Base-by-base conservation (phyloP, 371 early-diverging fungal species). In the Mortierella sp. region DNA sequence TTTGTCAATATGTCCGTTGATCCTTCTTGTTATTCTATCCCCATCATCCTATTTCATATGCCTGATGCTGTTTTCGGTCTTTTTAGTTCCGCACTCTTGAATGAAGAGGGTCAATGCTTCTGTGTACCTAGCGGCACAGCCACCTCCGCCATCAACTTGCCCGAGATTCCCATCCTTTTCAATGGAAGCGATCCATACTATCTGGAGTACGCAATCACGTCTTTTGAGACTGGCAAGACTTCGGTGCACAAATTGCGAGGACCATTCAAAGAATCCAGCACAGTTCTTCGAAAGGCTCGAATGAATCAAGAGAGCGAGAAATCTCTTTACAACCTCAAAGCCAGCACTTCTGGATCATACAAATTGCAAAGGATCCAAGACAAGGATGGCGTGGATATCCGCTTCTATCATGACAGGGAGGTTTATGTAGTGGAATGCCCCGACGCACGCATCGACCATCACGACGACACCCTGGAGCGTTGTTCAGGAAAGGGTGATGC, bases 401-500 rank as follows among this genome's bases (percentile, higher is more conserved):
- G 67, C 2, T 66, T 67, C 43, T 54, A 61, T 25, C 61, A 62
- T 25, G 62, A 57, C 41, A 71, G 40, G 45, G 73, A 72, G 31
- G 73, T 62, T 7, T 72, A 57, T 29, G 67, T 72, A 3, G 73
- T 72, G 8, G 47, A 46, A 9, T 72, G 73, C 28, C 73, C 73
- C 6, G 73, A 72, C 2, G 73, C 73, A 1, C 61, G 54, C 13
- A 62, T 72, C 16, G 67, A 66, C 31, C 50, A 65, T 12, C 45
- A 72, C 55, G 57, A 58, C 22, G 56, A 66, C 22, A 54, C 58
- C 9, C 29, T 66, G 50, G 63, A 72, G 7, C 55, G 28, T 6
- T 72, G 73, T 47, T 31, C 63, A 37, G 67, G 67, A 37, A 72
- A 72, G 55, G 73, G 73, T 19, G 62, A 67, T 46, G 67, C 62